Conservation (phyloP, 2,329 filamentous ascomycete genomes). For the Exophiala phaeomuriformis region DNA sequence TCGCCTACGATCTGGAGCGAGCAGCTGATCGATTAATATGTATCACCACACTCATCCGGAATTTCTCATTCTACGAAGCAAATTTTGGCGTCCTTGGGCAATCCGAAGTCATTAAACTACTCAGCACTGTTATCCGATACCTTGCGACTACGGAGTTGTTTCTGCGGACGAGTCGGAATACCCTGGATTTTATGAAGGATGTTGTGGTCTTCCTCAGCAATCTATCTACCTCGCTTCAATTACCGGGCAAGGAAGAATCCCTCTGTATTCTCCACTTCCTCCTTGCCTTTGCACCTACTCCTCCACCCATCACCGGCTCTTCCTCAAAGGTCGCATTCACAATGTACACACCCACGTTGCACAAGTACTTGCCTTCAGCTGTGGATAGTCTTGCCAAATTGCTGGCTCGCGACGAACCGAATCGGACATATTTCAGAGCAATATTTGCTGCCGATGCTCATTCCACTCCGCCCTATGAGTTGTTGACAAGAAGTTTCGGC, state of each 20-base stretch:
- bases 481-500: slow-evolving; percentile 79
- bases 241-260: slow-evolving; percentile 81
- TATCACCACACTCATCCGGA: slow-evolving; percentile 85
- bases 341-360: slow-evolving; percentile 68
- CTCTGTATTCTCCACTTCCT: slow-evolving; percentile 81
- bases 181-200: slow-evolving; percentile 96
- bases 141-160: slow-evolving; percentile 85
- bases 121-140: slow-evolving; percentile 75
- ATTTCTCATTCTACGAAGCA: slow-evolving; percentile 75
- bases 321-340: slow-evolving; percentile 63
- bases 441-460: slow-evolving; percentile 69
- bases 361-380: slow-evolving; percentile 82
- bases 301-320: slow-evolving; percentile 53
- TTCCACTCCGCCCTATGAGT: slow-evolving; percentile 60
- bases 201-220: slow-evolving; percentile 84
- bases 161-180: slow-evolving; percentile 72
- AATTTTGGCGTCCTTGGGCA: slow-evolving; percentile 73
- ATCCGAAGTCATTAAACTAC: slow-evolving; percentile 69
- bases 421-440: slow-evolving; percentile 72
- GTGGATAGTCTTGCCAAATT: slow-evolving; percentile 88
- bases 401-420: slow-evolving; percentile 86
- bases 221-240: slow-evolving; percentile 68
- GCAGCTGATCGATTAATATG: slow-evolving; percentile 82
- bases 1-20: slow-evolving; percentile 73
- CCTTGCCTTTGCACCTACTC: slow-evolving; percentile 77